These are phyloP conservation scores for Tausonia pullulans DNA, from an alignment of 1,284 basidiomycete genomes.

Conservation along the genomic window DNA sequence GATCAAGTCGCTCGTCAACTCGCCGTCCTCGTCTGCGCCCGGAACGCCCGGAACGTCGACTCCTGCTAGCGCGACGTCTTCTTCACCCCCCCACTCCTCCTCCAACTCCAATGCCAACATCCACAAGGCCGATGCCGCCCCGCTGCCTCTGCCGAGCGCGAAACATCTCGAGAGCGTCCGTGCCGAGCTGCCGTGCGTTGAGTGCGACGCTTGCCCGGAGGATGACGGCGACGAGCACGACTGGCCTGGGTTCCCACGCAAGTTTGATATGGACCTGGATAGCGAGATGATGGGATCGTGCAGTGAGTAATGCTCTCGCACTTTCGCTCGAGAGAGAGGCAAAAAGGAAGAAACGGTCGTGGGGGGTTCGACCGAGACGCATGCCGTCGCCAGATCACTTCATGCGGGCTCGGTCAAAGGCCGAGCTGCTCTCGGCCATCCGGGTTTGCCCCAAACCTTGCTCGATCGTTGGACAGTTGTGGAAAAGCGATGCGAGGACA, in stretches of 20 bases:
- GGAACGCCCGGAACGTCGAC: background rate
- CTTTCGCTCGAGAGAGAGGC: no score
- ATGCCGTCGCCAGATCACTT: no score
- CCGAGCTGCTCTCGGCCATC: background rate
- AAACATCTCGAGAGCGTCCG: background rate
- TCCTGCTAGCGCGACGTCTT: background rate
- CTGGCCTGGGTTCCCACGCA: conserved; percentile 57
- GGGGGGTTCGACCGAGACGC: no score
- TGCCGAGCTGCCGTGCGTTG: background rate
- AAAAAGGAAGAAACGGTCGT: no score
- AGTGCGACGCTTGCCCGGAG: conserved; percentile 15
- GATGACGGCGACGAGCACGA: conserved; percentile 38
- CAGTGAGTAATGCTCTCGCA: conserved; percentile 40
- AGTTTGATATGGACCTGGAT: conserved; percentile 64
- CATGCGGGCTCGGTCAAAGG: no score
- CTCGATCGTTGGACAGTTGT: background rate
- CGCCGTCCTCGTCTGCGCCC: background rate
- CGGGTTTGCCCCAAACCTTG: conserved; percentile 5
- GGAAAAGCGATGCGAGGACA: no score
- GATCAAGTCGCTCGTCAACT: conserved; percentile 2
- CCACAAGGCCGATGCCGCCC: background rate
- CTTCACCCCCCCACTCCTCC: background rate
- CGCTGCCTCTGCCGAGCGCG: background rate
- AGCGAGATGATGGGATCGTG: conserved; percentile 70
- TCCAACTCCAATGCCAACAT: background rate